These are phyloP conservation scores for Ambrosia trifida DNA, from an alignment of 129 eudicot genomes.

Conservation along the genomic window DNA sequence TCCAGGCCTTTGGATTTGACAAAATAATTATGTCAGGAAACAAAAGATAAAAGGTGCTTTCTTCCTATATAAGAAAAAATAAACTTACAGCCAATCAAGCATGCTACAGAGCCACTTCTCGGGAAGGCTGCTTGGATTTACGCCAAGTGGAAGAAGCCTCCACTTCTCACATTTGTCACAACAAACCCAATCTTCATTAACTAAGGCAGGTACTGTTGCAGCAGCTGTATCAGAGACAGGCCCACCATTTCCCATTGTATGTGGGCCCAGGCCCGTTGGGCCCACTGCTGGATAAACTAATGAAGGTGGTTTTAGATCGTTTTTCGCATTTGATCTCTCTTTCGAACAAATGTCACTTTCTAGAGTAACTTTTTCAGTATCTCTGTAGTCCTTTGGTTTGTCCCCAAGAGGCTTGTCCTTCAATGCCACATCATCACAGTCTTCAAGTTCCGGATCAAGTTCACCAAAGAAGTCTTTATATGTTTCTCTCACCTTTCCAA, in stretches of 20 bases:
- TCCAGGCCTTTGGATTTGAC: slow-evolving; percentile 63
- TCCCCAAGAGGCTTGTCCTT: slow-evolving; percentile 43
- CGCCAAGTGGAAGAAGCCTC: slow-evolving; percentile 91
- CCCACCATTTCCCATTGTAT: slow-evolving; percentile 37
- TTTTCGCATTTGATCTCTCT: slow-evolving; percentile 44
- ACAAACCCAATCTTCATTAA: slow-evolving; percentile 80
- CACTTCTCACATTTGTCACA: slow-evolving; percentile 90
- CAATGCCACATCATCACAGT: slow-evolving; percentile 42
- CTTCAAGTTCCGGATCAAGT: slow-evolving; percentile 62
- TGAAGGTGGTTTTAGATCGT: slow-evolving; percentile 39
- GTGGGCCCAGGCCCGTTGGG: slow-evolving; percentile 37
- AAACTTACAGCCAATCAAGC: slow-evolving; percentile 96
- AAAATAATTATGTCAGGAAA: slow-evolving; percentile 19
- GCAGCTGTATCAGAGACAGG: slow-evolving; percentile 54
- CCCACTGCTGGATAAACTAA: slow-evolving; percentile 37
- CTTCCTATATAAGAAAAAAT: neutral
- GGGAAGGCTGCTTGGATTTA: slow-evolving; percentile 66
- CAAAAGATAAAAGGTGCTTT: neutral
- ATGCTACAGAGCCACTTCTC: slow-evolving; percentile 89
- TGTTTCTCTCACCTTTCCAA: slow-evolving; percentile 46
- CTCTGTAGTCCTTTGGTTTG: slow-evolving; percentile 38
- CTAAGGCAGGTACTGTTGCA: slow-evolving; percentile 43
- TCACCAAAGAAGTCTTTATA: slow-evolving; percentile 90
- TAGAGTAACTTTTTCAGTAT: slow-evolving; percentile 40
- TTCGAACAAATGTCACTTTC: slow-evolving; percentile 37